Percentiles rank a stretch among this genome's conserved stretches.
phyloP scores from a whole-genome alignment of 1,284 basidiomycete species.

The Anthracocystis walkeri region DNA sequence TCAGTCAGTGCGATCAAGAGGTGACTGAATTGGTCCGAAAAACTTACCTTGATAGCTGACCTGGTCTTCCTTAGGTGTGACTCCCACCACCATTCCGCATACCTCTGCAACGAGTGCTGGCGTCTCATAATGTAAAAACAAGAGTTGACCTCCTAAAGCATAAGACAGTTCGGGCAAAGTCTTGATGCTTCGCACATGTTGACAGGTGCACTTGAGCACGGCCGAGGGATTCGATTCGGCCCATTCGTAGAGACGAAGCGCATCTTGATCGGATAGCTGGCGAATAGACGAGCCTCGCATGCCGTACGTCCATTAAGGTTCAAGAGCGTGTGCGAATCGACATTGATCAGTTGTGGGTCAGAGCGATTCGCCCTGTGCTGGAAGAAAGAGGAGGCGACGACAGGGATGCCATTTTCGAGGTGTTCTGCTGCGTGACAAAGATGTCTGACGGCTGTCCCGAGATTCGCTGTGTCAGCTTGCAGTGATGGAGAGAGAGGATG shows the following conservation, averaged over 20 bases:
- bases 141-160: constrained; percentile 29
- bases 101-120: constrained; percentile 36
- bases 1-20: not conserved
- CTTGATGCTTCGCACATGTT: constrained; percentile 22
- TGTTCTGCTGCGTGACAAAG: not conserved
- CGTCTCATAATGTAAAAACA: constrained; percentile 34
- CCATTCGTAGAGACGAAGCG: constrained; percentile 40
- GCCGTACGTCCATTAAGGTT: not conserved
- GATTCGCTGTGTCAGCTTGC: not conserved
- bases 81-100: constrained; percentile 48
- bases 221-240: constrained; percentile 18
- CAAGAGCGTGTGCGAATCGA: not conserved
- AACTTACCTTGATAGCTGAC: constrained; percentile 40
- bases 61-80: constrained; percentile 41
- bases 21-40: too few species aligned
- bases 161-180: constrained; percentile 21
- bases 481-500: constrained; percentile 2
- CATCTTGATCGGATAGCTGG: constrained; percentile 24
- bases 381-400: not conserved
- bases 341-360: not conserved
- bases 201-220: constrained; percentile 39
- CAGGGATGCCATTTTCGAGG: not conserved
- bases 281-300: constrained; percentile 18
- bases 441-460: not conserved
- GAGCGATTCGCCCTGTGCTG: not conserved